Evolutionary conservation across 371 early-diverging fungal species (phyloP).

Genomic region (Globomyces sp.): DNA sequence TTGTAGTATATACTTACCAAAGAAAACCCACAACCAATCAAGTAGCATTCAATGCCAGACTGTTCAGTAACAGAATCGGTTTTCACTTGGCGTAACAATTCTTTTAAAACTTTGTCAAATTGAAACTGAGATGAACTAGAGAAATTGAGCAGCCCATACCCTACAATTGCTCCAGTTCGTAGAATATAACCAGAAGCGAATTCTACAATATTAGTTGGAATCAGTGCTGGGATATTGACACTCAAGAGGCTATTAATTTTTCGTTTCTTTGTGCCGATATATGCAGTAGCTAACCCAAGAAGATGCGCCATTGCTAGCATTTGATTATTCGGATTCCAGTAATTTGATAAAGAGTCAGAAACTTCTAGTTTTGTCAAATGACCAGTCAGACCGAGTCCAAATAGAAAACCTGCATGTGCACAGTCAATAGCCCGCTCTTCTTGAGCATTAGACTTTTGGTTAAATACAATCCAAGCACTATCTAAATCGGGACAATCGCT

Average conservation of each 20-base stretch:
- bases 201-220: conserved; percentile 42
- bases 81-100: conserved; percentile 50
- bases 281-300: conserved; percentile 70
- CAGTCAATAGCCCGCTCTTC: conserved; percentile 23
- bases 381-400: conserved; percentile 80
- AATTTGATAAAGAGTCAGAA: conserved; percentile 51
- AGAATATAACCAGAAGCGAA: conserved; percentile 58
- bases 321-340: conserved; percentile 66
- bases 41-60: conserved; percentile 37
- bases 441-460: conserved; percentile 54
- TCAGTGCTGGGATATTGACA: conserved; percentile 68
- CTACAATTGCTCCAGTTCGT: conserved; percentile 66
- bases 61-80: conserved; percentile 11
- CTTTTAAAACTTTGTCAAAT: conserved; percentile 67
- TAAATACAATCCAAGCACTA: conserved; percentile 78
- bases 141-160: conserved; percentile 74
- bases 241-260: conserved; percentile 64
- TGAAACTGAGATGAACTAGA: conserved; percentile 63
- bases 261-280: conserved; percentile 64
- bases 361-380: conserved; percentile 62
- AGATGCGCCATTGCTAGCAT: conserved; percentile 69
- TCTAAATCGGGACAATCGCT: conserved; percentile 53
- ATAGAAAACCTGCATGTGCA: conserved; percentile 77
- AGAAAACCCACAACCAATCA: conserved; percentile 65
- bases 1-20: conserved; percentile 27